These are phyloP conservation scores for Globisporangium acanthophoron DNA, from an alignment of 352 stramenopile genomes.

Conservation along the genomic window DNA sequence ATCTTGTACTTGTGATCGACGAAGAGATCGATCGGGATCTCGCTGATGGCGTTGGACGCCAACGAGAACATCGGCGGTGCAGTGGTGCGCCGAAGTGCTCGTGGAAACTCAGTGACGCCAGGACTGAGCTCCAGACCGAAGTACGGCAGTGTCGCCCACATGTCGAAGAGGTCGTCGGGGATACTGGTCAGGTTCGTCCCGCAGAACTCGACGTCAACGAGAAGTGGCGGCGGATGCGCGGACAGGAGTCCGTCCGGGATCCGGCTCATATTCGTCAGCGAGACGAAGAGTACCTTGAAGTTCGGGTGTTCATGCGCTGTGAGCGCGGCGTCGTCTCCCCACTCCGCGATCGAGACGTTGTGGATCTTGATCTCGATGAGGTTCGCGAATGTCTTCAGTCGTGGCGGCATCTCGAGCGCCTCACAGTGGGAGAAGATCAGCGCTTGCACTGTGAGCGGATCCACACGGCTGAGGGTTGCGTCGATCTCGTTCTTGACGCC, in stretches of 20 bases:
- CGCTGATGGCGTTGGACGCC: no score
- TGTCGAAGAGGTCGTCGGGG: constrained; percentile 7
- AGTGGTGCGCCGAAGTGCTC: no score
- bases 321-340: constrained; percentile 9
- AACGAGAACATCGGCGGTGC: no score
- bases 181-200: constrained; percentile 13
- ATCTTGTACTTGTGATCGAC: no score
- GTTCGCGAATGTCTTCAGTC: constrained; percentile 9
- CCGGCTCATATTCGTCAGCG: not conserved
- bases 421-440: constrained; percentile 16
- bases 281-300: not conserved
- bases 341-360: constrained; percentile 17
- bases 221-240: not conserved
- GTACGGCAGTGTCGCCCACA: constrained; percentile 1
- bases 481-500: constrained; percentile 2
- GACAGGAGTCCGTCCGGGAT: constrained; percentile 7
- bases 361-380: constrained; percentile 16
- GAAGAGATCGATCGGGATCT: no score
- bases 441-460: not conserved
- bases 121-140: constrained; percentile 12
- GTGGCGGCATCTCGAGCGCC: constrained; percentile 8
- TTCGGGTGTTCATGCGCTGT: not conserved
- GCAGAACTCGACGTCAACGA: constrained; percentile 10
- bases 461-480: not conserved
- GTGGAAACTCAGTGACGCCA: not conserved